Evolutionary conservation across 73 alveolate species (phyloP).

Genomic region (Uronychia binucleata): DNA sequence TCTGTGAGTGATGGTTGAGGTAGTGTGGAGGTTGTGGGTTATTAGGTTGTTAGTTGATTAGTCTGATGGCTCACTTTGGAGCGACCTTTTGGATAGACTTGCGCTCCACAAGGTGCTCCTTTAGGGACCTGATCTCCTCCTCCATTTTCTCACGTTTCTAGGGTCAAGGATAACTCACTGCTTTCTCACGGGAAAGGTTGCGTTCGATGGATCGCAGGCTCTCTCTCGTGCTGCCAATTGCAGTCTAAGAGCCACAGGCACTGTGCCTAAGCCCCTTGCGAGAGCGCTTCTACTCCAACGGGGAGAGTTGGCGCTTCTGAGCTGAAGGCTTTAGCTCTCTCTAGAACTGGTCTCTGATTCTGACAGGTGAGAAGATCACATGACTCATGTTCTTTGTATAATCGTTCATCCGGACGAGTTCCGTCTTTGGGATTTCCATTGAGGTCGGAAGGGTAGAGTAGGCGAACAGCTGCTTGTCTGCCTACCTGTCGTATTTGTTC

Average conservation of each 20-base stretch:
- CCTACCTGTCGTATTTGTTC: too few species aligned
- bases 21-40: constrained; percentile 16
- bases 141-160: neutral
- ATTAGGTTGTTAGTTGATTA: constrained; percentile 38
- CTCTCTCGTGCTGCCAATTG: neutral
- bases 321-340: neutral
- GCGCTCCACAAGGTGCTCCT: neutral
- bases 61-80: neutral
- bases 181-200: neutral
- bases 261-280: neutral
- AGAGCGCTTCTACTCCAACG: neutral
- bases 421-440: neutral
- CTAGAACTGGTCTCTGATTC: neutral
- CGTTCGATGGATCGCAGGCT: neutral
- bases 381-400: neutral
- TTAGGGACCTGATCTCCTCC: neutral
- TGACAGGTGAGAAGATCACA: neutral
- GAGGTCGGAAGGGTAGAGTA: neutral
- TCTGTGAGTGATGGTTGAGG: neutral
- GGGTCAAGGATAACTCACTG: neutral
- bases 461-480: neutral
- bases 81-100: neutral
- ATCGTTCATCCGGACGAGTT: neutral
- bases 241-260: neutral
- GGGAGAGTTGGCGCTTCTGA: neutral